These are phyloP conservation scores for Lizonia empirigonia DNA, from an alignment of 2,329 filamentous ascomycete species.

Conservation along the genomic window DNA sequence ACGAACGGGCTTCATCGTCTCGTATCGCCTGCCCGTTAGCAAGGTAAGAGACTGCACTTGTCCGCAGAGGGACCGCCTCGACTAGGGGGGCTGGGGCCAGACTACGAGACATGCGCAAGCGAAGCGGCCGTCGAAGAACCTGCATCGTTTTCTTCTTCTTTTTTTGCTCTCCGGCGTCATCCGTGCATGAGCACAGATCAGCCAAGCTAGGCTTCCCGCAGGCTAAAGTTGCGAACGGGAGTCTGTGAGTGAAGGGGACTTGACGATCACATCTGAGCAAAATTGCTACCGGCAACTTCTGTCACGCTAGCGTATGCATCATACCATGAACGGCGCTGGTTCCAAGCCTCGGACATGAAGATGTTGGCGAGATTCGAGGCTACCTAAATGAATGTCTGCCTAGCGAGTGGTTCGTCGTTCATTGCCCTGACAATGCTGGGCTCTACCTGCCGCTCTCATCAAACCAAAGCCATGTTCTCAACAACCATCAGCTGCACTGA, in stretches of 20 bases:
- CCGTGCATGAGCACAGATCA: constrained; percentile 37
- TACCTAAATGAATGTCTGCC: constrained; percentile 5
- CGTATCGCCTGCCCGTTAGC: constrained; percentile 40
- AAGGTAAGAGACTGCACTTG: constrained; percentile 25
- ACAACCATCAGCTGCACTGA: constrained; percentile 3
- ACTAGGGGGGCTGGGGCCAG: constrained; percentile 30
- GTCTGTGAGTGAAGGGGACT: constrained; percentile 39
- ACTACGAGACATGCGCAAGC: constrained; percentile 32
- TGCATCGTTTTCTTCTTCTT: constrained; percentile 39
- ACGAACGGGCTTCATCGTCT: constrained; percentile 33
- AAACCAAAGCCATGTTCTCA: not conserved
- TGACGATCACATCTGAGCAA: constrained; percentile 40
- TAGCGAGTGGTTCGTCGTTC: constrained; percentile 8
- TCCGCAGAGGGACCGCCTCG: constrained; percentile 23
- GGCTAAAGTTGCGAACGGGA: constrained; percentile 44
- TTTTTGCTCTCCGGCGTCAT: constrained; percentile 38
- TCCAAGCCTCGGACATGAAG: constrained; percentile 3
- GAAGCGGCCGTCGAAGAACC: constrained; percentile 32
- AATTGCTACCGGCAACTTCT: constrained; percentile 29
- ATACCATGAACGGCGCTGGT: constrained; percentile 20
- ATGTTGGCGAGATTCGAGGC: not conserved
- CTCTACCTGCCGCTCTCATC: constrained; percentile 4
- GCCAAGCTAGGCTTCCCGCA: constrained; percentile 42
- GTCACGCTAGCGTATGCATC: constrained; percentile 29
- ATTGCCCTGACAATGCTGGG: constrained; percentile 5